Evolutionary conservation across 176 grass and related monocot genomes (phyloP), one percentile per base, ranked within the genome.

Genomic region (Carex scoparia): DNA sequence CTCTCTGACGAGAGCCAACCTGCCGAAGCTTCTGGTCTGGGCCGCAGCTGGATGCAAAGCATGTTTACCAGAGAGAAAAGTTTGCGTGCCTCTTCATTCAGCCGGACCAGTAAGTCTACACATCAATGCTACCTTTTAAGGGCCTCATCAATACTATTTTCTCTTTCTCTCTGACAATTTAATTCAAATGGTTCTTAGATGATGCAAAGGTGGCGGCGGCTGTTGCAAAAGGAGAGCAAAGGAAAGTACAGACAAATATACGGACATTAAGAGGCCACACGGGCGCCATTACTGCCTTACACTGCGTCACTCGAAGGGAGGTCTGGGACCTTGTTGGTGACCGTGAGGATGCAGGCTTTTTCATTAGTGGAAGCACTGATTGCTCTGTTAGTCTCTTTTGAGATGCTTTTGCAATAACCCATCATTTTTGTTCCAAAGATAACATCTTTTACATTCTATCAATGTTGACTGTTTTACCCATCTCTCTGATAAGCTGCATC

Each of bases 291-390:
- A 99, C 96, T 67, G 90, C 96, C 82, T 88, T 99, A 89, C 96
- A 99, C 85, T 99, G 96, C 38, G 93, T 99, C 77, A 89, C 90
- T 87, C 91, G 77, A 86, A 95, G 92, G 74, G 96, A 99, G 85
- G 96, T 99, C 48, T 99, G 96, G 93, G 96, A 99, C 86, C 96
- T 99, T 89, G 90, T 99, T 94, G 96, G 96, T 82, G 96, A 99
- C 87, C 96, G 96, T 79, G 96, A 99, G 86, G 96, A 99, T 94
- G 96, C 96, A 88, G 96, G 96, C 31, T 92, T 99, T 95, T 99
- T 99, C 91, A 95, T 99, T 70, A 99, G 96, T 84, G 96, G 96
- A 90, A 99, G 96, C 90, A 99, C 89, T 77, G 96, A 99, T 91
- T 99, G 93, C 91, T 88, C 87, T 91, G 96, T 96, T 87, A 86